A percentile compares a stretch with the other conserved stretches of the same genome.
Evolutionary conservation across 352 stramenopile species (phyloP).

Genomic region (Pythium grandisporangium): DNA sequence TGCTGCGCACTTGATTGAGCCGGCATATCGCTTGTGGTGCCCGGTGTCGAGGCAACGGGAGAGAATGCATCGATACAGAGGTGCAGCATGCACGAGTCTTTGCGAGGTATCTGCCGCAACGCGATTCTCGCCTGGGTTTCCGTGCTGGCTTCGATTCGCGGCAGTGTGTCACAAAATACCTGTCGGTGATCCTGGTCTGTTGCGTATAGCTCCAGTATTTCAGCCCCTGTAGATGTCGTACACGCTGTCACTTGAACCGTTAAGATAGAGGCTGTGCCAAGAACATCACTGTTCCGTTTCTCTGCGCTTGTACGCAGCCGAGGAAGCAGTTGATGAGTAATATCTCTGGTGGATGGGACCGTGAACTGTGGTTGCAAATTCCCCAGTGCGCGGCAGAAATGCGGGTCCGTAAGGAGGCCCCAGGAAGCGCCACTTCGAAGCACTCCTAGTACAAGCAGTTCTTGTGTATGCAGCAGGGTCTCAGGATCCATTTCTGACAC

Average conservation of each 20-base stretch:
- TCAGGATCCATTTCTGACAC: not conserved
- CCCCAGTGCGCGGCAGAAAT: slow-evolving; percentile 13
- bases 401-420: slow-evolving; percentile 15
- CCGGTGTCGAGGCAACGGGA: not conserved
- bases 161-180: slow-evolving; percentile 9
- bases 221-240: not conserved
- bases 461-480: slow-evolving; percentile 4
- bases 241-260: slow-evolving; percentile 8
- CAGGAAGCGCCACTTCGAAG: slow-evolving; percentile 4
- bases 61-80: slow-evolving; percentile 22
- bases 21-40: not conserved
- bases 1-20: not conserved
- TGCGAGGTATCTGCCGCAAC: slow-evolving; percentile 8
- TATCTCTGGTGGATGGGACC: too few relatives aligned
- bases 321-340: slow-evolving; percentile 9
- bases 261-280: too few relatives aligned
- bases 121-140: slow-evolving; percentile 2
- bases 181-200: slow-evolving; percentile 21
- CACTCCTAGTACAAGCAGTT: slow-evolving; percentile 22
- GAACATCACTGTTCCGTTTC: slow-evolving; percentile 6
- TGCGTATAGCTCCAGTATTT: slow-evolving; percentile 1
- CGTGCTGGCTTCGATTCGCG: slow-evolving; percentile 1
- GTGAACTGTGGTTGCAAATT: slow-evolving; percentile 12
- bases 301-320: slow-evolving; percentile 4
- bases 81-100: slow-evolving; percentile 11